Base-by-base conservation (phyloP, 768 basidiomycete species). In the Suillus plorans region DNA sequence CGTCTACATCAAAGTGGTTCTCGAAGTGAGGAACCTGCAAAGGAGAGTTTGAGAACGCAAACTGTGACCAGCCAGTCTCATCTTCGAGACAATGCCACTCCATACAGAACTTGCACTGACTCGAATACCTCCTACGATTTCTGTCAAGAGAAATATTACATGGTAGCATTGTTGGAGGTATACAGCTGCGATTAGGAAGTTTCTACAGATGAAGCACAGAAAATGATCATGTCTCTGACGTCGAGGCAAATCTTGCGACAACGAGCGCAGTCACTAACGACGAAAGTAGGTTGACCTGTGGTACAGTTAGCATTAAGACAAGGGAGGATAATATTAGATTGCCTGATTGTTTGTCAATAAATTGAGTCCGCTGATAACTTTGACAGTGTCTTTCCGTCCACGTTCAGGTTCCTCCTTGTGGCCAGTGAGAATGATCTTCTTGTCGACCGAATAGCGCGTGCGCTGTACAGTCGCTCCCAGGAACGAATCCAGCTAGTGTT, bases 311-410 rank as follows among this genome's bases (percentile, higher is more conserved):
- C 5, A 13, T 36, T 22, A 53, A 53, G 31, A 50, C 22, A 37
- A 20, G 28, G 14, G 0, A 44, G 12, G 4, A 42, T 72, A 49
- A n/a, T 55, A 45, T 34, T 52, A 60, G 13, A 41, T 47, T 72
- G 90, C 93, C 79, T 94, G 91, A 68, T 92, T 94, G 70, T 97
- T 97, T n/a, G 86, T 87, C 64, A 97, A 80, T 18, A 95, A 56
- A 64, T 92, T 80, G 64, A 83, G 66, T 1, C 95, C 94, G 45
- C 82, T 82, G 50, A 87, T 80, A 58, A 85, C 78, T 68, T 84
- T 86, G 63, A 90, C 77, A 13, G 85, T 80, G 63, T 85, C 82
- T 14, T 79, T 76, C 55, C 62, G 63, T 18, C 71, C 73, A 4
- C 36, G 39, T 34, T 65, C 71, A 4, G 64, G 66, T 41, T 67